Evolutionary conservation across 176 grass and related monocot genomes (phyloP), one percentile per base, ranked within the genome.

Genomic region (Lolium perenne): DNA sequence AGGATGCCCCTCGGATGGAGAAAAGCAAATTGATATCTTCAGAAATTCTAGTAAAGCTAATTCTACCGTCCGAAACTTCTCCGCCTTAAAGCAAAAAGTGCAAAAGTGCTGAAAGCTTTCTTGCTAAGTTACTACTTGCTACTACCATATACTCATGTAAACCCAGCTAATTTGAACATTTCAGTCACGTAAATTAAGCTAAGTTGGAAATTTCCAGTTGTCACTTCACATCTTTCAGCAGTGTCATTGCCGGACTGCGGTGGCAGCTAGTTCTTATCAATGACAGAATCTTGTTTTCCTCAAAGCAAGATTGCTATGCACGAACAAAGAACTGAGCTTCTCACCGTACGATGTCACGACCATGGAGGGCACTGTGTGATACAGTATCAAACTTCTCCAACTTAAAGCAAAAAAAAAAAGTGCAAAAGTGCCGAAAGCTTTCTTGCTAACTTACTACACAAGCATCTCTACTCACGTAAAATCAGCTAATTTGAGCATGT

Each of bases 271-370:
- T 32, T 56, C 53, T 56, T 57, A 82, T 71, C 65, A 20, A 22
- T 5, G 5, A 18, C 26, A 67, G 49, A 72, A 73, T 59, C 20
- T 60, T 54, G 10, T 47, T 46, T 25, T 59, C n/a, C 21, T 71
- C 23, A 50, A 78, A 71, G 83, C 72, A 21, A 64, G 38, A 41
- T 64, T 72, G 5, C 8, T 23, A 23, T 25, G 51, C 35, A 40
- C 10, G 85, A 84, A 9, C 25, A 3, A 66, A 64, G 47, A 79
- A 66, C 26, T 12, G 73, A 67, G 47, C 14, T 76, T 75, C 83
- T 89, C 71, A 98, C 95, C 95, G 54, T 92, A 94, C 11, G 91
- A 91, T 53, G 89, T 91, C 38, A 98, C 76, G 74, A 89, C 90
- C 83, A 98, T 89, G 82, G 91, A 92, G 66, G 95, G 90, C 79